phyloP scores from a whole-genome alignment of 2,329 filamentous ascomycete genomes.

The Leptographium wingfieldii region DNA sequence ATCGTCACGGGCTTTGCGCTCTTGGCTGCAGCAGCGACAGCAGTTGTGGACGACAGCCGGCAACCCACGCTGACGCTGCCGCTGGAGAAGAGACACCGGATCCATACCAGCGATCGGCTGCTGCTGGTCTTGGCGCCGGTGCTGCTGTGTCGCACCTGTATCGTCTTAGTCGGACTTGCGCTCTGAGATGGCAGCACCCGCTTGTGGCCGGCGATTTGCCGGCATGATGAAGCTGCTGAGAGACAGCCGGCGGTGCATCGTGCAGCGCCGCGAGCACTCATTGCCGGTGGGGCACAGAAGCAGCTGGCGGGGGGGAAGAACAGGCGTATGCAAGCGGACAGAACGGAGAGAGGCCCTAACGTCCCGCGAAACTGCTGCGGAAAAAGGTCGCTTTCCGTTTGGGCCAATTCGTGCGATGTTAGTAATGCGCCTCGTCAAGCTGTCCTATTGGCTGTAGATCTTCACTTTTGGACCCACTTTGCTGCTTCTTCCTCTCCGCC shows the following conservation, averaged over 20 bases:
- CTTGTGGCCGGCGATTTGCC: background rate
- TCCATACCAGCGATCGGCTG: background rate
- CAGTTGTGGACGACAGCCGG: background rate
- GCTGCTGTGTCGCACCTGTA: background rate
- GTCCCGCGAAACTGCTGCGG: background rate
- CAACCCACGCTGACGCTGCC: background rate
- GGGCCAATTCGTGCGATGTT: background rate
- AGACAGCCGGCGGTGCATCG: conserved; percentile 15
- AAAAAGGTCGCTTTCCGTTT: background rate
- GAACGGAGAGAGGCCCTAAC: background rate
- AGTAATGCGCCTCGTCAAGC: conserved; percentile 8
- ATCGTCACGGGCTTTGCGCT: background rate
- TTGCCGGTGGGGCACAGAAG: conserved; percentile 8
- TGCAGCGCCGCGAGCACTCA: conserved; percentile 22
- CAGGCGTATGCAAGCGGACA: background rate
- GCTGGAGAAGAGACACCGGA: background rate
- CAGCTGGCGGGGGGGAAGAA: too few relatives aligned
- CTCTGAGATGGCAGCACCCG: background rate
- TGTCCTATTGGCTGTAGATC: conserved; percentile 9
- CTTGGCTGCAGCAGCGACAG: background rate
- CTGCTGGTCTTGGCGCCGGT: background rate
- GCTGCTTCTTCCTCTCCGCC: background rate
- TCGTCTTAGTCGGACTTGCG: background rate
- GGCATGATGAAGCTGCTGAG: background rate
- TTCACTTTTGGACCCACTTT: background rate